Conservation (phyloP, 257 asterid species). For the Solanum piurae region DNA sequence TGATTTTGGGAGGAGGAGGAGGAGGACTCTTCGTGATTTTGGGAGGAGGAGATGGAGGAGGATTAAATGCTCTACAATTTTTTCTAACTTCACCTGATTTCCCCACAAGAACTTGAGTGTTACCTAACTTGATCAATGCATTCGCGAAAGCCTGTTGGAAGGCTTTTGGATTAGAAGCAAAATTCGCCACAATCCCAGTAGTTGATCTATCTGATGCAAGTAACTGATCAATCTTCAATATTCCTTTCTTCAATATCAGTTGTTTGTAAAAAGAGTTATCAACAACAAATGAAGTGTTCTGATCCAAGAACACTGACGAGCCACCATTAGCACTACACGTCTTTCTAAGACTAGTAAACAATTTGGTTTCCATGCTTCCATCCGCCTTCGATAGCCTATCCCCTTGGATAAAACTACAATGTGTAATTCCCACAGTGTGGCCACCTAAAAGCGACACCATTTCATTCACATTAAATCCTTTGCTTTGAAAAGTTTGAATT, state of each 20-base stretch:
- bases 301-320: constrained; percentile 52
- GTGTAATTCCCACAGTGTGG: constrained; percentile 70
- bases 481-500: constrained; percentile 24
- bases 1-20: neutral
- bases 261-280: constrained; percentile 61
- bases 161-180: constrained; percentile 5
- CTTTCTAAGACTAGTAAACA: constrained; percentile 29
- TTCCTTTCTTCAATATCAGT: constrained; percentile 35
- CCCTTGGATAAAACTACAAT: constrained; percentile 44
- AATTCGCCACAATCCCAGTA: neutral
- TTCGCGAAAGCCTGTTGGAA: constrained; percentile 4
- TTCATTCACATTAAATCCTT: constrained; percentile 37
- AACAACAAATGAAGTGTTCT: constrained; percentile 39
- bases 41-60: neutral
- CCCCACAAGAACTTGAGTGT: constrained; percentile 15
- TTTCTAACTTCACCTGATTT: constrained; percentile 19
- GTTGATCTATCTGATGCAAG: constrained; percentile 36
- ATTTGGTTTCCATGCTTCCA: constrained; percentile 36
- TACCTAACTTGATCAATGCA: constrained; percentile 25
- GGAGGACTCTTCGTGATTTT: neutral
- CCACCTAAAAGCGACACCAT: constrained; percentile 76
- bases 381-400: constrained; percentile 43
- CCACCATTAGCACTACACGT: constrained; percentile 34
- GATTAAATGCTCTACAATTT: constrained; percentile 16
- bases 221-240: constrained; percentile 54